Evolutionary conservation across 345 rosid genomes (phyloP).

Genomic region (Linum lewisii): DNA sequence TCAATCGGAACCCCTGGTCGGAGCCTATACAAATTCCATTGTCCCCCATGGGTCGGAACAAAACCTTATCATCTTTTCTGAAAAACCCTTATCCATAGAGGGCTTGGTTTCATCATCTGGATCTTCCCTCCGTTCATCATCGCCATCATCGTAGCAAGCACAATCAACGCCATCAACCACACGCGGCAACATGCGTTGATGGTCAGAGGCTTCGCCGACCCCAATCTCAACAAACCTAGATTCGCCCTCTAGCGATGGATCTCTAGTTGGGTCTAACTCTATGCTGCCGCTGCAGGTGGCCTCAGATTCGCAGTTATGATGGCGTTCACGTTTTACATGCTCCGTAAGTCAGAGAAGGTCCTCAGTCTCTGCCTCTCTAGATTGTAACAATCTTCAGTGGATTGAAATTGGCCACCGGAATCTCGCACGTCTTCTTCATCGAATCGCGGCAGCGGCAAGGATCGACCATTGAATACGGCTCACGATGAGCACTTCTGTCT

Average conservation of each 20-base stretch:
- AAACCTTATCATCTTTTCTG: too few relatives aligned
- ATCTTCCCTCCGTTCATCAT: constrained; percentile 41
- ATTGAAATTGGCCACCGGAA: constrained; percentile 41
- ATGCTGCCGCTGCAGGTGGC: constrained; percentile 34
- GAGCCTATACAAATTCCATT: too few relatives aligned
- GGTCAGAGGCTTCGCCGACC: constrained; percentile 33
- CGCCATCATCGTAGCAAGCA: constrained; percentile 26
- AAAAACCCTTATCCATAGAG: too few relatives aligned
- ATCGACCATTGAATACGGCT: background rate
- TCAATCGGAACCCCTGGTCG: too few relatives aligned
- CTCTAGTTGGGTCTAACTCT: constrained; percentile 46
- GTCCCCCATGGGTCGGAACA: too few relatives aligned
- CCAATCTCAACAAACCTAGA: constrained; percentile 16
- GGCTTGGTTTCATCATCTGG: constrained; percentile 19
- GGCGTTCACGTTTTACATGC: constrained; percentile 47
- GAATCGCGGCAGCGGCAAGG: constrained; percentile 12
- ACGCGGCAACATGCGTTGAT: constrained; percentile 44
- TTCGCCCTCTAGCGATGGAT: constrained; percentile 27
- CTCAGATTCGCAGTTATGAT: constrained; percentile 39
- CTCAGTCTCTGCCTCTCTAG: constrained; percentile 46
- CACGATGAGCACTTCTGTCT: constrained; percentile 32
- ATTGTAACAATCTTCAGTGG: constrained; percentile 57
- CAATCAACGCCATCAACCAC: constrained; percentile 36
- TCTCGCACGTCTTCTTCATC: constrained; percentile 16
- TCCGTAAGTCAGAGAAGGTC: constrained; percentile 18